These are phyloP conservation scores for Capsella bursapastoris DNA, from an alignment of 345 rosid species.

Conservation along the genomic window DNA sequence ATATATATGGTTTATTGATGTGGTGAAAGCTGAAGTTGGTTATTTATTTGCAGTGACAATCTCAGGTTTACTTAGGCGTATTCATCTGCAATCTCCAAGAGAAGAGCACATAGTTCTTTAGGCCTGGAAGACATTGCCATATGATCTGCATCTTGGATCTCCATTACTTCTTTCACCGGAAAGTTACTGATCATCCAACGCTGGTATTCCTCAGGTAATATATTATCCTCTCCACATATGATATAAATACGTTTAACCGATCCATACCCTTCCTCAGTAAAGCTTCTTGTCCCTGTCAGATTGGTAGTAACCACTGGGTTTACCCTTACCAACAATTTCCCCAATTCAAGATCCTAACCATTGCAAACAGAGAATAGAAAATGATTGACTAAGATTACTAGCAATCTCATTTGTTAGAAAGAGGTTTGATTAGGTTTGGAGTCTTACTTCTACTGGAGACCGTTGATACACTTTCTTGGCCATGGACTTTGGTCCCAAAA, in stretches of 20 bases:
- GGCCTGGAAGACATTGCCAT: slow-evolving; percentile 53
- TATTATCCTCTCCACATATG: slow-evolving; percentile 42
- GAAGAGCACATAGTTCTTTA: slow-evolving; percentile 28
- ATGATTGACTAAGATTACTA: not conserved
- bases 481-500: slow-evolving; percentile 29
- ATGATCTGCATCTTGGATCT: slow-evolving; percentile 49
- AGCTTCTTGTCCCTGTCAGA: slow-evolving; percentile 21
- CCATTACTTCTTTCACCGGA: slow-evolving; percentile 37
- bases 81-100: slow-evolving; percentile 32
- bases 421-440: not conserved
- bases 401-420: not conserved
- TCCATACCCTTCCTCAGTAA: slow-evolving; percentile 38
- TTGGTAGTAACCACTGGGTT: slow-evolving; percentile 34
- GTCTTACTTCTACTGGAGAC: slow-evolving; percentile 44
- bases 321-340: slow-evolving; percentile 39
- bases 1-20: slow-evolving; percentile 14
- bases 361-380: not conserved
- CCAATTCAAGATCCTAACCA: slow-evolving; percentile 46
- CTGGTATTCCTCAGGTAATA: slow-evolving; percentile 26
- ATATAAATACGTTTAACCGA: slow-evolving; percentile 37
- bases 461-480: slow-evolving; percentile 27
- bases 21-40: not conserved
- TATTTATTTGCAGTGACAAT: not conserved
- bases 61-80: slow-evolving; percentile 17
- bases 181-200: slow-evolving; percentile 42